Evolutionary conservation across 257 asterid genomes (phyloP).

Genomic region (Galeopsis tetrahit): DNA sequence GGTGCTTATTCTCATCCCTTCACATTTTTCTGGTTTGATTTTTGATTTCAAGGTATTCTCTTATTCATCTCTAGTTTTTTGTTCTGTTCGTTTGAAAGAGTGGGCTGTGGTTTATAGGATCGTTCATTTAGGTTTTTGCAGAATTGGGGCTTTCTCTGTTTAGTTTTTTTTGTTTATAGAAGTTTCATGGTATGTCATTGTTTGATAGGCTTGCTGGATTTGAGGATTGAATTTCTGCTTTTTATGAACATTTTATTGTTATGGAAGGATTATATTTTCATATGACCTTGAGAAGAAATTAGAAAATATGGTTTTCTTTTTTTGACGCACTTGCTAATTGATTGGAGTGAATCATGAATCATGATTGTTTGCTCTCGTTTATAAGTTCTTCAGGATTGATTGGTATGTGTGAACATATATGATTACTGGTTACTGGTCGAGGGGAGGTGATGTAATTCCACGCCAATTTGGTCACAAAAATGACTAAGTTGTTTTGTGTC

Average conservation of each 20-base stretch:
- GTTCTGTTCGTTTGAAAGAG: background rate
- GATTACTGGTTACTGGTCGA: background rate
- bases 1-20: background rate
- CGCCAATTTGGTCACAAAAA: too few species aligned
- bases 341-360: too few species aligned
- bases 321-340: background rate
- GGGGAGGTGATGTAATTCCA: background rate
- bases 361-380: background rate
- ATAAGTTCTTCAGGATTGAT: background rate
- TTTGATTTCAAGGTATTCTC: background rate
- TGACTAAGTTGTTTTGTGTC: too few species aligned
- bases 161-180: too few species aligned
- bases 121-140: background rate
- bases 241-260: background rate
- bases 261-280: background rate
- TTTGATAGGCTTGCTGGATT: too few species aligned
- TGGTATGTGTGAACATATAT: background rate
- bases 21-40: too few species aligned
- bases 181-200: background rate
- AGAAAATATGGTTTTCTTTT: background rate
- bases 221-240: too few species aligned
- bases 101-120: background rate
- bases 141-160: conserved; percentile 12
- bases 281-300: background rate
- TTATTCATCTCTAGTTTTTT: background rate